Evolutionary conservation across 371 early-diverging fungal species (phyloP), one percentile per base, ranked within the genome.

Genomic region (Mucor velutinosus): DNA sequence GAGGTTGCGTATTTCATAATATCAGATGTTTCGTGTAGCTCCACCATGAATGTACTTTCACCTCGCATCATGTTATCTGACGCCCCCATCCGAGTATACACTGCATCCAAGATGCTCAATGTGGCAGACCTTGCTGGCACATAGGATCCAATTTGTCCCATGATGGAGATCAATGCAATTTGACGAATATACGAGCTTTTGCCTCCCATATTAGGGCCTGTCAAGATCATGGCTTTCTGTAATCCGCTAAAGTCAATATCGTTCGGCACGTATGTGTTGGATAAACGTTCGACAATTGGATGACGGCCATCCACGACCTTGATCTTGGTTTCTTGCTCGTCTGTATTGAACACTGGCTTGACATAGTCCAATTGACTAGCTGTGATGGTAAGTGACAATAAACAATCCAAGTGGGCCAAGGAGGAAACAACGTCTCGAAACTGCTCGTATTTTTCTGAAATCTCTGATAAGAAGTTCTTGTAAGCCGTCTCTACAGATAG

Each of bases 181-280:
- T 91, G 90, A 51, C 94, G 88, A 29, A 94, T 83, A 68, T 92
- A 88, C 5, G 93, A 93, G 59, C 83, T 89, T 86, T 83, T 80
- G 29, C 97, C 97, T 32, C 94, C 95, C 92, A 96, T 95, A 69
- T 96, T 96, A 21, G 96, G 93, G 0, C 95, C 94, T 12, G 92
- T 93, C 32, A 93, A 63, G 4, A 92, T 71, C 75, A 89, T 69
- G 15, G 84, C 83, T 51, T 74, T 78, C 32, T 66, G 71, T 8
- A 43, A 60, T 12, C 70, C 60, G 79, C 17, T 81, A 30, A 92
- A 76, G 0, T 76, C 62, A n/a, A 93, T 75, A 58, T 86, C 87
- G 74, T 95, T 95, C 15, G 91, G 73, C 7, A 95, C 89, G 78
- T 88, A 94, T 0, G 73, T 64, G 1, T 68, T 29, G 11, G 70